Evolutionary conservation across 179 eudicot species (phyloP), one percentile per base, ranked within the genome.

Genomic region (Patellifolia procumbens): DNA sequence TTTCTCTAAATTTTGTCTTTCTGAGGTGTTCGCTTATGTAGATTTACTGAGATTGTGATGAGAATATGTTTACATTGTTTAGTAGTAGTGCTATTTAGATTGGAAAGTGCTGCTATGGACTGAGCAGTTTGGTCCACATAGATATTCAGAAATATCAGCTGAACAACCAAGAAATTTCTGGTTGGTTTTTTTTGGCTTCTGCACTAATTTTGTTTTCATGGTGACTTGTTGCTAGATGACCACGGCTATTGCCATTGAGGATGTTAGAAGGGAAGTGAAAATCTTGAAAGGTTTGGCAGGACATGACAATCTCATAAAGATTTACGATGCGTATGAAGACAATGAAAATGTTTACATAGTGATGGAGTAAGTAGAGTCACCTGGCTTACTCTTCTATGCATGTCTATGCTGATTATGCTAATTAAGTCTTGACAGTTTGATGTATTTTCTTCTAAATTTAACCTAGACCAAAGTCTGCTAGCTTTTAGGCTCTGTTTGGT

Each of bases 221-320:
- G 68, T 49, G 9, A 75, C 35, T 56, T 66, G 52, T 74, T 76
- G 64, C 75, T 77, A 91, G 92, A 91, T 91, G 96, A 91, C 96
- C 24, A 91, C 96, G 3, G 91, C 96, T 29, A 91, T 91, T 75
- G 88, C 96, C 32, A 86, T 91, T 72, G 96, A 91, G 78, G 96
- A 91, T 86, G 96, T 87, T 28, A 86, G 96, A 67, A 81, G 91
- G 81, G 96, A 91, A 83, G 96, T 91, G 74, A 91, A 91, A 75
- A 89, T 89, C 15, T 81, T 91, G 74, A 85, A 85, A 81, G 91
- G 91, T 66, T 67, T 91, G 63, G 82, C 90, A 16, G 96, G 96
- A 49, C 96, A 89, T 76, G 78, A 4, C 82, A 89, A 91, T 83
- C 88, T 91, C 56, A 82, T 91, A 49, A 87, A 82, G 74, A 89